A percentile compares a stretch with the other conserved stretches of the same genome.
Conservation (phyloP, 371 early-diverging fungal genomes). For the Mortierella sp. region DNA sequence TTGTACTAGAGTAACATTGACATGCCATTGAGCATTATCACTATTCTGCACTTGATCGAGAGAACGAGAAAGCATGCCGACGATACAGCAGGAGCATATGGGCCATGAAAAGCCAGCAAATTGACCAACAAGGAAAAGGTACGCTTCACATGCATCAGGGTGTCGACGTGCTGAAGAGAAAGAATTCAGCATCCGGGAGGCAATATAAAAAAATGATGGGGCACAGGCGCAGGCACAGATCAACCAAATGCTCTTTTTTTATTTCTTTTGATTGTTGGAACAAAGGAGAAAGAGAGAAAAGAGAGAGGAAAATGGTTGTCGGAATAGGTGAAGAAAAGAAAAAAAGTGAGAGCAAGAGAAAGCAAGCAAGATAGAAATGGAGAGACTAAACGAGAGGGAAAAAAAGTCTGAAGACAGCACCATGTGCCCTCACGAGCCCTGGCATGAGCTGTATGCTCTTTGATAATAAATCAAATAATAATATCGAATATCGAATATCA, state of each 20-base stretch:
- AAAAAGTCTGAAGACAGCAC: not conserved
- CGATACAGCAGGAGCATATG: not conserved
- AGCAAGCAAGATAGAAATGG: not conserved
- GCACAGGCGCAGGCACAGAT: conserved; percentile 1
- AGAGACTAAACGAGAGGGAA: not conserved
- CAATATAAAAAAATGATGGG: conserved; percentile 2
- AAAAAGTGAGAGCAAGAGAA: not conserved
- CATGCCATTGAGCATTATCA: not conserved
- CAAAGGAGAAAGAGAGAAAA: not conserved
- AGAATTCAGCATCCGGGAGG: not conserved
- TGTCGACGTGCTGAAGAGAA: conserved; percentile 4
- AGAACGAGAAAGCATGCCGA: not conserved
- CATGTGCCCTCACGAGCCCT: conserved; percentile 9
- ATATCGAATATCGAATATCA: not conserved
- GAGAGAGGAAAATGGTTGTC: not conserved
- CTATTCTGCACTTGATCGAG: not conserved
- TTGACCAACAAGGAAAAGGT: not conserved
- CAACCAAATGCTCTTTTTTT: not conserved
- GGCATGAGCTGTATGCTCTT: not conserved
- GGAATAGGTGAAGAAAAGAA: not conserved
- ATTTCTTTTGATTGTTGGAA: not conserved
- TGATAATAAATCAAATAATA: not conserved
- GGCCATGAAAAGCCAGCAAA: not conserved
- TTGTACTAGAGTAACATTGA: not conserved
- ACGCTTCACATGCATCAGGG: conserved; percentile 9